Base-by-base conservation (phyloP, 73 alveolate genomes). In the Uronychia binucleata region DNA sequence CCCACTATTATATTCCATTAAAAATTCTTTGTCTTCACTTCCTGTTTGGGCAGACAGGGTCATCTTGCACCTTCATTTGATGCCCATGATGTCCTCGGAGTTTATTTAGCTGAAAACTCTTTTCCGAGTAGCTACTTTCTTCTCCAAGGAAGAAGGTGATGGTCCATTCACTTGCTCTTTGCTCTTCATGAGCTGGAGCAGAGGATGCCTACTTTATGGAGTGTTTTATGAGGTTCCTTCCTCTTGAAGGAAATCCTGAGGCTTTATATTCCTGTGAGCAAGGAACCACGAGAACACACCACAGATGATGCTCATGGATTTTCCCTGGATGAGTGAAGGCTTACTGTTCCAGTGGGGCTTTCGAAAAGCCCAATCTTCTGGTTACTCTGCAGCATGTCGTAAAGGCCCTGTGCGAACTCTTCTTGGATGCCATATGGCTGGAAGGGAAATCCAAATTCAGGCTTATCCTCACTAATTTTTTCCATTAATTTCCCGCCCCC, bases 261-360 rank as follows among this genome's bases (percentile, higher is more conserved):
- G n/a, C 19, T 46, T 46, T 11, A 19, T 19, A 46, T 46, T 46
- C 19, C 19, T 46, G 67, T 46, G 67, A 11, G n/a, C 19, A 19
- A 11, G 26, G 35, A 57, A 86, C 87, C 87, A 86, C 31, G 79
- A 58, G n/a, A 86, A 57, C 32, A 78, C 74, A 14, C 83, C 8
- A 58, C 92, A 86, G 11, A 86, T 82, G 30, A 86, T 31, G 58
- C 87, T 86, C 83, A 86, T n/a, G 1, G 87, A 75, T 78, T 86
- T 86, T 28, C 91, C 91, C 91, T 83, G 75, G 13, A 75, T 30
- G 74, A 77, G 33, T 29, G 11, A 77, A 31, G 25, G 1, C n/a
- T 30, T 86, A 77, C 92, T 27, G 92, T 86, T 29, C 92, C 92
- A 5, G 92, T 86, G 14, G 92, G 92, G 28, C 86, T 76, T 86